Evolutionary conservation across 2,329 filamentous ascomycete species (phyloP).

Genomic region (Hyphodiscus sp.): DNA sequence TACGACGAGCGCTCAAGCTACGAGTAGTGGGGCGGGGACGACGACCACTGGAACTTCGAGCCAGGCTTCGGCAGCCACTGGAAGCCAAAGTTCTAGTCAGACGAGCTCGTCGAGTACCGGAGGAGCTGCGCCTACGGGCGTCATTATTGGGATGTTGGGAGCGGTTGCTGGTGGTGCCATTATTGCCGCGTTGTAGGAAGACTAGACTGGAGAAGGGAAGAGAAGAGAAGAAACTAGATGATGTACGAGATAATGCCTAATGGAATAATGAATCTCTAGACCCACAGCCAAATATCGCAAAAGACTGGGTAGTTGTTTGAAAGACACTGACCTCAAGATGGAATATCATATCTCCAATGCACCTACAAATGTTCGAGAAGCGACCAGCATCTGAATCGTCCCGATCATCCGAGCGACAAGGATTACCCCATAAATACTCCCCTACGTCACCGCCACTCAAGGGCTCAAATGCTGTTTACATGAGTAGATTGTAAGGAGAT

Average conservation of each 20-base stretch:
- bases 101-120: constrained; percentile 18
- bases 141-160: constrained; percentile 20
- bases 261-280: neutral
- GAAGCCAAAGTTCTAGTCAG: constrained; percentile 2
- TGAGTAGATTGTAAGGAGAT: too few species aligned
- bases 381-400: too few species aligned
- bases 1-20: constrained; percentile 27
- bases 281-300: neutral
- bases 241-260: neutral
- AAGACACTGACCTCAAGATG: too few species aligned
- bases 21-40: constrained; percentile 6
- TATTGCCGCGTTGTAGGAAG: constrained; percentile 24
- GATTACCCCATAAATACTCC: too few species aligned
- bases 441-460: too few species aligned
- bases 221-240: neutral
- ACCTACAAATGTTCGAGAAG: too few species aligned
- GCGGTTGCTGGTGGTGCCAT: constrained; percentile 28
- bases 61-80: neutral
- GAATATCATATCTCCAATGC: too few species aligned
- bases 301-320: neutral
- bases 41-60: neutral
- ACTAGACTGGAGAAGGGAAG: neutral
- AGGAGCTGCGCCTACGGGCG: constrained; percentile 23
- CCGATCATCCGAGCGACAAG: too few species aligned
- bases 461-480: too few species aligned